Evolutionary conservation across 176 grass and related monocot species (phyloP).

Genomic region (Carex kokanica): DNA sequence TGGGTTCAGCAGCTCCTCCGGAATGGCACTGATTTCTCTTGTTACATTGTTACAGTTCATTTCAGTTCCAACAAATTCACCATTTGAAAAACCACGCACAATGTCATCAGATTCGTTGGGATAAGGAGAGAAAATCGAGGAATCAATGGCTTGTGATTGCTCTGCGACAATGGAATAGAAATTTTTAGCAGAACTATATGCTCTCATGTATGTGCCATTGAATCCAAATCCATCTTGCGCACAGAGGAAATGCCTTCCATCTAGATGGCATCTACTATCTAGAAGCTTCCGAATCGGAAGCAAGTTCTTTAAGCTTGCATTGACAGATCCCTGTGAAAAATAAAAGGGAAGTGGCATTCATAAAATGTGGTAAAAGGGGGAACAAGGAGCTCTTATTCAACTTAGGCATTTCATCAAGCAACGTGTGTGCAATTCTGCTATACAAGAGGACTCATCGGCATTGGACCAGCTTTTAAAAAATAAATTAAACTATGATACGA

Average conservation of each 20-base stretch:
- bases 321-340: constrained; percentile 19
- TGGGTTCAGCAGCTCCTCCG: constrained; percentile 30
- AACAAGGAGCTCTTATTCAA: not conserved
- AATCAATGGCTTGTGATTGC: constrained; percentile 48
- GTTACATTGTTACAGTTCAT: constrained; percentile 14
- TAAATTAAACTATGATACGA: not conserved
- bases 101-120: constrained; percentile 61
- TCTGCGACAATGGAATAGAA: constrained; percentile 55
- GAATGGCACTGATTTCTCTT: constrained; percentile 35
- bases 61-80: constrained; percentile 27
- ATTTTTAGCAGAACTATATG: constrained; percentile 30
- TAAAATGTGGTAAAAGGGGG: not conserved
- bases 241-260: constrained; percentile 30
- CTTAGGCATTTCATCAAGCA: constrained; percentile 11
- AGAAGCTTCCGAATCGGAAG: constrained; percentile 42
- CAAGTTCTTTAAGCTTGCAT: constrained; percentile 40
- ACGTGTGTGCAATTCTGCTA: not conserved
- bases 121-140: constrained; percentile 80
- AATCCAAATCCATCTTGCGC: constrained; percentile 24
- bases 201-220: constrained; percentile 34
- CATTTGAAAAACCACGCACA: constrained; percentile 42
- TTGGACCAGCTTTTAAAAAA: not conserved
- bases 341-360: constrained; percentile 9
- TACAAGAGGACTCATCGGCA: not conserved
- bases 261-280: constrained; percentile 28